Percentiles rank a stretch among this genome's conserved stretches.
These are phyloP conservation scores for Botrytis tulipae DNA, from an alignment of 2,329 filamentous ascomycete species.

Conservation along the genomic window DNA sequence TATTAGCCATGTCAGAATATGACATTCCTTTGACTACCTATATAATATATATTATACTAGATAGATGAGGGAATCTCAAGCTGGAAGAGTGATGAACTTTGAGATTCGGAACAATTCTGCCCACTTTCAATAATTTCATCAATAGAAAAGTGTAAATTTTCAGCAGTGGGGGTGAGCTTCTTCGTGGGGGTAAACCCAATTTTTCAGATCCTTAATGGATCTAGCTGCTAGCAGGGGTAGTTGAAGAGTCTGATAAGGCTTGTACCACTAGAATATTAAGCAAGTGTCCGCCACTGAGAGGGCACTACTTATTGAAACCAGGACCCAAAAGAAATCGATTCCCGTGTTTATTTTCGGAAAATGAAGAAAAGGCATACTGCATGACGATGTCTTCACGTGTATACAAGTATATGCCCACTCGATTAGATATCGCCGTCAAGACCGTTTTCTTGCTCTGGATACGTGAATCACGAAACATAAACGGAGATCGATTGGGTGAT, in stretches of 20 bases:
- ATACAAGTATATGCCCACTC: not conserved
- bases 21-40: not conserved
- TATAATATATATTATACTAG: not conserved
- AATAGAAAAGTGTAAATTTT: not conserved
- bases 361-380: not conserved
- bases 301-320: conserved; percentile 15
- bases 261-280: conserved; percentile 12
- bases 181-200: conserved; percentile 10
- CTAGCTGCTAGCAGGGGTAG: conserved; percentile 2
- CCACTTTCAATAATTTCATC: not conserved
- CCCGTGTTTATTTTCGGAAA: not conserved
- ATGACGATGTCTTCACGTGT: not conserved
- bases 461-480: not conserved
- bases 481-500: not conserved
- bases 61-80: not conserved
- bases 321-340: conserved; percentile 3
- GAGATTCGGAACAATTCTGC: not conserved
- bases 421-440: not conserved
- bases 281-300: conserved; percentile 8
- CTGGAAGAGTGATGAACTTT: not conserved
- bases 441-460: not conserved
- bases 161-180: conserved; percentile 4
- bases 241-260: not conserved
- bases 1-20: not conserved
- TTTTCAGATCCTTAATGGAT: conserved; percentile 1